Percentiles rank a stretch among this genome's conserved stretches.
phyloP scores from a whole-genome alignment of 345 rosid genomes.

The Salix dunnii region DNA sequence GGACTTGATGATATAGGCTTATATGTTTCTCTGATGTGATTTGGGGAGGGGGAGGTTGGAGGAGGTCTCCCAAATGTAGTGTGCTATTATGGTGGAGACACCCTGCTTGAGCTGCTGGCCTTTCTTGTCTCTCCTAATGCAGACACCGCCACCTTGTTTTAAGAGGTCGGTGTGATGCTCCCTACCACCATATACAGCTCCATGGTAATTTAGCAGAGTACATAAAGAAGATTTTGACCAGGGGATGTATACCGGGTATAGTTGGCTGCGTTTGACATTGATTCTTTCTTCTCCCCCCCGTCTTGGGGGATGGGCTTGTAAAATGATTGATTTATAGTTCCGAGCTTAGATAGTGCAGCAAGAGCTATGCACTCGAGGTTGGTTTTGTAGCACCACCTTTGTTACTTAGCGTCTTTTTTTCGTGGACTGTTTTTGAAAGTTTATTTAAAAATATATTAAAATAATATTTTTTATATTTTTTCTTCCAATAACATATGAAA shows the following conservation, averaged over 20 bases:
- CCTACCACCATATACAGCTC: conserved; percentile 26
- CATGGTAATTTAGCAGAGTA: conserved; percentile 45
- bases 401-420: too few relatives aligned
- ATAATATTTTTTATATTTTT: too few relatives aligned
- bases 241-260: conserved; percentile 41
- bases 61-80: neutral
- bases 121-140: conserved; percentile 15
- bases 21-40: conserved; percentile 11
- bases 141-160: conserved; percentile 18
- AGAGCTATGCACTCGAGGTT: conserved; percentile 18
- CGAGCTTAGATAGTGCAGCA: conserved; percentile 18
- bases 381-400: conserved; percentile 9
- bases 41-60: conserved; percentile 1
- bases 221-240: conserved; percentile 44
- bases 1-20: conserved; percentile 29
- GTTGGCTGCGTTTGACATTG: conserved; percentile 20
- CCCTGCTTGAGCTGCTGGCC: conserved; percentile 20
- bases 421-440: too few relatives aligned
- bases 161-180: conserved; percentile 17
- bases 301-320: conserved; percentile 22
- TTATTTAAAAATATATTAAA: too few relatives aligned
- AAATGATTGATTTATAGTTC: conserved; percentile 16
- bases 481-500: too few relatives aligned
- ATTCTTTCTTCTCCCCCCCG: conserved; percentile 6
- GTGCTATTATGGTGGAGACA: neutral